Conservation (phyloP, 345 rosid genomes). For the Euphorbia pulcherrima region DNA sequence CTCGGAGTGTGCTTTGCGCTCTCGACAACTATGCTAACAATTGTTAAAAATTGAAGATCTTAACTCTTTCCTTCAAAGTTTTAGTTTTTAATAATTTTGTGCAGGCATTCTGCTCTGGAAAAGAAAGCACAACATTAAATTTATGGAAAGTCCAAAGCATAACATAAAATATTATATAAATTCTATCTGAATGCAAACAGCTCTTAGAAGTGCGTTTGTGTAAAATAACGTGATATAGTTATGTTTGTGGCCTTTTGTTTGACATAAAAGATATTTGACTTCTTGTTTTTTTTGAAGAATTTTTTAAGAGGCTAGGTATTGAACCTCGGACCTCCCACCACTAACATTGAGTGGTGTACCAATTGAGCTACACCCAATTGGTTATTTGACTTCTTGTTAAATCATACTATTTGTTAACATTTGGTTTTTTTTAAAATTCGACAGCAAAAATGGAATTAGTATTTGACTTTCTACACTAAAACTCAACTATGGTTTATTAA, state of each 20-base stretch:
- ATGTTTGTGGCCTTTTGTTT: background rate
- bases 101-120: background rate
- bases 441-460: background rate
- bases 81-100: background rate
- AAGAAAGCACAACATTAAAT: background rate
- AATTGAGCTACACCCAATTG: too few relatives aligned
- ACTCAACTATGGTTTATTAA: background rate
- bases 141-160: background rate
- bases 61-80: background rate
- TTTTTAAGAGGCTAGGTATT: too few relatives aligned
- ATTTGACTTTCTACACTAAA: background rate
- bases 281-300: too few relatives aligned
- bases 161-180: background rate
- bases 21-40: too few relatives aligned
- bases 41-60: background rate
- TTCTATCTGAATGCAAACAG: background rate
- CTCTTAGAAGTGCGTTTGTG: background rate
- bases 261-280: too few relatives aligned
- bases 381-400: too few relatives aligned
- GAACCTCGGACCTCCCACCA: too few relatives aligned
- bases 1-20: too few relatives aligned
- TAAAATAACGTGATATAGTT: background rate
- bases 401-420: too few relatives aligned
- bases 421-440: too few relatives aligned
- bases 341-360: too few relatives aligned